phyloP scores from a whole-genome alignment of 1,139 yeast genomes.

The Geotrichum phurueaensis region DNA sequence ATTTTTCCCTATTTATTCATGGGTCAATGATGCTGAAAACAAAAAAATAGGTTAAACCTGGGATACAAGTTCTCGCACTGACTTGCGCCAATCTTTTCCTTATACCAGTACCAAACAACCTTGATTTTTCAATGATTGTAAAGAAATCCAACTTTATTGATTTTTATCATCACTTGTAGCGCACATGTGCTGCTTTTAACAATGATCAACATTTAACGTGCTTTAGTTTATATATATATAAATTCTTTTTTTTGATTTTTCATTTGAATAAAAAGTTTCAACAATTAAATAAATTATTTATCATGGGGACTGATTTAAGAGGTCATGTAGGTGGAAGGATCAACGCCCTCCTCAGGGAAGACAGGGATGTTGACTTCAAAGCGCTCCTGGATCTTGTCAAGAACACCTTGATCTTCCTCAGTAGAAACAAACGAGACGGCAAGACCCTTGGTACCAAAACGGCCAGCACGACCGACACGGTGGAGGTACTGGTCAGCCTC shows the following conservation, averaged over 20 bases:
- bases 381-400: conserved; percentile 91
- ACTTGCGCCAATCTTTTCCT: too few relatives aligned
- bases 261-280: not conserved
- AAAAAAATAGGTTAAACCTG: too few relatives aligned
- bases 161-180: too few relatives aligned
- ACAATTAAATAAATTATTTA: not conserved
- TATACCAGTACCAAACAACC: too few relatives aligned
- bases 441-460: conserved; percentile 98
- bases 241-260: not conserved
- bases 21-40: too few relatives aligned
- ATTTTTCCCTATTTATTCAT: too few relatives aligned
- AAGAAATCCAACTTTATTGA: too few relatives aligned
- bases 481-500: conserved; percentile 98
- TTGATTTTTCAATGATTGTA: too few relatives aligned
- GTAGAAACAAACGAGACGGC: conserved; percentile 86
- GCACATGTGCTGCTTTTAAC: too few relatives aligned
- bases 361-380: conserved; percentile 92
- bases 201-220: too few relatives aligned
- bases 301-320: conserved; percentile 44
- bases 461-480: conserved; percentile 99
- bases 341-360: conserved; percentile 98
- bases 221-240: too few relatives aligned
- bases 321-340: conserved; percentile 96
- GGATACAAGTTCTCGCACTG: too few relatives aligned
- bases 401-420: conserved; percentile 82